phyloP scores from a whole-genome alignment of 331 rosid genomes.

The Acacia pycnantha region DNA sequence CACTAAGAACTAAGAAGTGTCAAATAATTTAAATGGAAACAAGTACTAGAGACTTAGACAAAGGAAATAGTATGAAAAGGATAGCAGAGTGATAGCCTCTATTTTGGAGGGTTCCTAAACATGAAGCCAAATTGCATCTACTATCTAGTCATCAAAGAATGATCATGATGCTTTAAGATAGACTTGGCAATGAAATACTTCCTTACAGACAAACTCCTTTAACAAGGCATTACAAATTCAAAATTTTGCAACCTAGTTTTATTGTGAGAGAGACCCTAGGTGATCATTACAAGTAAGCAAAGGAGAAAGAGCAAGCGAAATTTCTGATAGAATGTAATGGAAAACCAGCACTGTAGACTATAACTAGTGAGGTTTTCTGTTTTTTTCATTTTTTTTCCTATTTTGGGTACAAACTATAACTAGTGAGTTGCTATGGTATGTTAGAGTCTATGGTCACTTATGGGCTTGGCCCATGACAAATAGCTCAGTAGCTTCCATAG shows the following conservation, averaged over 20 bases:
- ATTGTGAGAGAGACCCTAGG: neutral
- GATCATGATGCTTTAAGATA: neutral
- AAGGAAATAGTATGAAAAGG: neutral
- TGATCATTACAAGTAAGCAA: neutral
- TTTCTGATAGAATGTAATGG: neutral
- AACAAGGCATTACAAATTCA: neutral
- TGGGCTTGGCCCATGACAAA: neutral
- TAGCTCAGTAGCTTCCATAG: neutral
- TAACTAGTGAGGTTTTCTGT: neutral
- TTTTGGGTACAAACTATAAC: neutral
- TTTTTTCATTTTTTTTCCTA: neutral
- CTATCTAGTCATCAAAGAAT: neutral
- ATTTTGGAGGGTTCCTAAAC: neutral
- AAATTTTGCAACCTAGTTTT: neutral
- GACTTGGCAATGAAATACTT: neutral
- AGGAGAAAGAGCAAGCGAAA: neutral
- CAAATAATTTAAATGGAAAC: neutral
- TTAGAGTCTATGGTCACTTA: neutral
- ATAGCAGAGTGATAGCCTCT: neutral
- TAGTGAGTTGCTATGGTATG: neutral
- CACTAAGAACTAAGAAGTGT: neutral
- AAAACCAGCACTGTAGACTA: neutral
- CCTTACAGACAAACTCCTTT: neutral
- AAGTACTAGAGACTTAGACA: neutral
- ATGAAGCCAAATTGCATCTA: neutral